These are phyloP conservation scores for Taphrina populina DNA, from an alignment of 1,139 yeast species.

Conservation along the genomic window DNA sequence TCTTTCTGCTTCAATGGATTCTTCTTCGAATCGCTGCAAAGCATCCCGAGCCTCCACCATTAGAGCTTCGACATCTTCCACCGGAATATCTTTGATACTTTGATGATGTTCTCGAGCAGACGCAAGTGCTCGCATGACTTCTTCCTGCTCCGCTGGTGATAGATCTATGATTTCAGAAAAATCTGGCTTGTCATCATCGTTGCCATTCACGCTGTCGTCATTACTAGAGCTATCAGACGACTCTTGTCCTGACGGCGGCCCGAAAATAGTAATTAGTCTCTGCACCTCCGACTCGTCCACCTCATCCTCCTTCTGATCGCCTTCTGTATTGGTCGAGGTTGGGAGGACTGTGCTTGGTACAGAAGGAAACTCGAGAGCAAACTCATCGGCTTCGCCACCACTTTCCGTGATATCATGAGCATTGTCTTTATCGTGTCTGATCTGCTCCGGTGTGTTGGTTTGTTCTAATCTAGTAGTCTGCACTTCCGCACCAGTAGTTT, in stretches of 20 bases:
- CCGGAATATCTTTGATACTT: too few species aligned
- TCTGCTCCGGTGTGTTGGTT: too few species aligned
- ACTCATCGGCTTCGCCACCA: background rate
- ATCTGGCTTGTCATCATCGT: too few species aligned
- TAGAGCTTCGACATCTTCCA: background rate
- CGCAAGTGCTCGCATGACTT: constrained; percentile 17
- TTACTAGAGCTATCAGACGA: background rate
- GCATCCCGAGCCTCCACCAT: constrained; percentile 1
- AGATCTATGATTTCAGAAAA: constrained; percentile 6
- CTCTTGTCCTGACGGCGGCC: background rate
- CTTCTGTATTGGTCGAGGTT: background rate
- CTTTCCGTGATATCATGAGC: too few species aligned
- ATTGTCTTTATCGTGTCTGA: too few species aligned
- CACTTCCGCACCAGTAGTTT: too few species aligned
- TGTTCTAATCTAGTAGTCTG: too few species aligned
- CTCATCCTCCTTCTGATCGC: background rate
- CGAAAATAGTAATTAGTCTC: constrained; percentile 1
- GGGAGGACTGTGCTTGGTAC: background rate
- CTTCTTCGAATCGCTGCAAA: background rate
- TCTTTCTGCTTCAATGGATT: background rate
- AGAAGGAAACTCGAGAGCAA: constrained; percentile 5
- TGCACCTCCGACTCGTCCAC: constrained; percentile 6
- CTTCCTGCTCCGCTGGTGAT: constrained; percentile 13
- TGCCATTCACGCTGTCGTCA: too few species aligned
- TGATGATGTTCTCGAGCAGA: constrained; percentile 8